These are phyloP conservation scores for Psilocybe tampanensis DNA, from an alignment of 768 basidiomycete genomes.

Conservation along the genomic window DNA sequence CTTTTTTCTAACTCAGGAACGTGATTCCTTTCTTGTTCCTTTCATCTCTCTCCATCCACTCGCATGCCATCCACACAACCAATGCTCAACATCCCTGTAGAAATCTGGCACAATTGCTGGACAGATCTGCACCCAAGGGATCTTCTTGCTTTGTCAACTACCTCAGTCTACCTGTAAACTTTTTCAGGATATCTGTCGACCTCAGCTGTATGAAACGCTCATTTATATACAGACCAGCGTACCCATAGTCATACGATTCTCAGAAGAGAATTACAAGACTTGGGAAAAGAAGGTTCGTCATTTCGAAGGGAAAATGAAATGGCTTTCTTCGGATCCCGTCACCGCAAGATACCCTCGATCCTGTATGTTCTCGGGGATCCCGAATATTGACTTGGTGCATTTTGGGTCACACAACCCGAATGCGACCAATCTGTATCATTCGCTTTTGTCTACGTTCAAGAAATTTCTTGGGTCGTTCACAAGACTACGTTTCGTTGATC, in stretches of 20 bases:
- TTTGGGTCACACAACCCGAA: neutral
- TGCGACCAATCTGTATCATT: neutral
- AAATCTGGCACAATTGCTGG: no score
- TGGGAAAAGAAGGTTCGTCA: neutral
- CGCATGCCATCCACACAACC: no score
- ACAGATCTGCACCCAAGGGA: no score
- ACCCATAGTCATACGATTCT: neutral
- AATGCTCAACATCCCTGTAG: no score
- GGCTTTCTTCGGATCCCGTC: neutral
- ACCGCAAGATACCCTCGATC: neutral
- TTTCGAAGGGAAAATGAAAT: neutral
- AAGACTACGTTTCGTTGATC: neutral
- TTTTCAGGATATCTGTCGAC: neutral
- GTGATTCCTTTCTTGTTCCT: no score
- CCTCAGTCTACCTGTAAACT: neutral
- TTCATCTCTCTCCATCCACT: no score
- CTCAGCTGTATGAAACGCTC: neutral
- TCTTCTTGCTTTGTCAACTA: no score
- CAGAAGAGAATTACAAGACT: neutral
- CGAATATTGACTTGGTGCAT: neutral
- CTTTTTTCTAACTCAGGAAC: no score
- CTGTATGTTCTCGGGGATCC: slow-evolving; percentile 3
- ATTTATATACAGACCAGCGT: neutral
- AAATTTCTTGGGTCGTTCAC: neutral
- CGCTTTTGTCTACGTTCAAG: neutral